These are phyloP conservation scores for Pseudogymnoascus sp. DNA, from an alignment of 2,329 filamentous ascomycete genomes.

Conservation along the genomic window DNA sequence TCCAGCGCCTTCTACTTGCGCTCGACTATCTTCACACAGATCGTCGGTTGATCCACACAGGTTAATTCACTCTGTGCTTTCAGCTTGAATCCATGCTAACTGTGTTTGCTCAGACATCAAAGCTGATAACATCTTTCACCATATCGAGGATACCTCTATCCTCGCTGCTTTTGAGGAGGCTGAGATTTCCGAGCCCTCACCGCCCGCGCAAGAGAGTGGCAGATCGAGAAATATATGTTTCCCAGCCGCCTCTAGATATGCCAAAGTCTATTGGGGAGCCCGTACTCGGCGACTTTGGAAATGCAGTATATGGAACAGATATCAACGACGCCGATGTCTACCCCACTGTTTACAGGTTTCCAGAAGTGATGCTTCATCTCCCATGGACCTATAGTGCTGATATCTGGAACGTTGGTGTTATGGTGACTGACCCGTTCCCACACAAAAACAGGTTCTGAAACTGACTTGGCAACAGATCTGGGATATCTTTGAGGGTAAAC, in stretches of 20 bases:
- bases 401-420: constrained; percentile 23
- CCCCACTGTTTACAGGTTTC: constrained; percentile 35
- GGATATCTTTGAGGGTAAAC: constrained; percentile 19
- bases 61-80: constrained; percentile 25
- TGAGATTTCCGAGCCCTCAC: constrained; percentile 34
- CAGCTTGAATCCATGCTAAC: constrained; percentile 10
- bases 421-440: constrained; percentile 17
- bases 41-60: constrained; percentile 40
- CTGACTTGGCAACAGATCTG: constrained; percentile 16
- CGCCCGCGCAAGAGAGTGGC: constrained; percentile 37
- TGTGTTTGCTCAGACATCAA: constrained; percentile 34
- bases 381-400: constrained; percentile 20
- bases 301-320: constrained; percentile 33
- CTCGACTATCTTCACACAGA: constrained; percentile 41
- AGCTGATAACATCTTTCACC: constrained; percentile 41
- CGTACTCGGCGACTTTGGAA: constrained; percentile 44
- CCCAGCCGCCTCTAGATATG: constrained; percentile 31
- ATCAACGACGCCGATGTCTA: constrained; percentile 33
- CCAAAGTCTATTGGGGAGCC: constrained; percentile 30
- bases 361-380: constrained; percentile 40
- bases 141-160: constrained; percentile 31
- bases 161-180: constrained; percentile 34
- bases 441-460: constrained; percentile 6
- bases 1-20: constrained; percentile 36
- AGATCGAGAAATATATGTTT: constrained; percentile 37